These are phyloP conservation scores for Meira nashicola DNA, from an alignment of 1,284 basidiomycete species.

Conservation along the genomic window DNA sequence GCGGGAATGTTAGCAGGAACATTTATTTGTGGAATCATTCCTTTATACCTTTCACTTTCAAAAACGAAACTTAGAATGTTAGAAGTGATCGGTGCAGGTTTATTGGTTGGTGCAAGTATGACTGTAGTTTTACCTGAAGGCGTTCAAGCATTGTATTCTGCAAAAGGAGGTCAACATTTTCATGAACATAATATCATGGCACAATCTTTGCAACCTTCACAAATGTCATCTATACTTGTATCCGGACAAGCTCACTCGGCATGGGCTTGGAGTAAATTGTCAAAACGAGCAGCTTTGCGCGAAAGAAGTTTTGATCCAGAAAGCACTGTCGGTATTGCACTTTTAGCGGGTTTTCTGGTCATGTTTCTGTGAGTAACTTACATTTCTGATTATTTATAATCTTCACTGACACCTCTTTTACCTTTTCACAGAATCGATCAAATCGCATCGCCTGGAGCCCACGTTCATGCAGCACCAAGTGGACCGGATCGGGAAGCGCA, in stretches of 20 bases:
- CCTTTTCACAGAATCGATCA: constrained; percentile 13
- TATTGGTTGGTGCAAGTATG: constrained; percentile 46
- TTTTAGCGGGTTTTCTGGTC: constrained; percentile 44
- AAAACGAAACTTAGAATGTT: constrained; percentile 35
- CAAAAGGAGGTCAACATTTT: background rate
- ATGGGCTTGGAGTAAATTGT: background rate
- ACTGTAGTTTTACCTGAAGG: constrained; percentile 51
- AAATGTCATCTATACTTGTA: constrained; percentile 4
- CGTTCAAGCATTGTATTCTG: constrained; percentile 22
- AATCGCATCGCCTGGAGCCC: constrained; percentile 12
- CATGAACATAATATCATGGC: background rate
- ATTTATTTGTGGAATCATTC: constrained; percentile 37
- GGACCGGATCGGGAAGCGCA: background rate
- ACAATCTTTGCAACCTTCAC: background rate
- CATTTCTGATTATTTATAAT: background rate
- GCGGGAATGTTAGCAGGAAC: constrained; percentile 34
- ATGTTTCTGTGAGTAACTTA: constrained; percentile 29
- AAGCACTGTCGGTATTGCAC: constrained; percentile 31
- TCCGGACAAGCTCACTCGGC: background rate
- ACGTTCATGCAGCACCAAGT: background rate
- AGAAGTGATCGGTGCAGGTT: constrained; percentile 46
- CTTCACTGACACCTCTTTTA: background rate
- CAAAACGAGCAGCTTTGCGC: constrained; percentile 16
- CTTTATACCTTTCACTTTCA: constrained; percentile 40
- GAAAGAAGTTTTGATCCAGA: constrained; percentile 24